Base-by-base conservation (phyloP, 352 stramenopile genomes). In the Plasmopara muralis region DNA sequence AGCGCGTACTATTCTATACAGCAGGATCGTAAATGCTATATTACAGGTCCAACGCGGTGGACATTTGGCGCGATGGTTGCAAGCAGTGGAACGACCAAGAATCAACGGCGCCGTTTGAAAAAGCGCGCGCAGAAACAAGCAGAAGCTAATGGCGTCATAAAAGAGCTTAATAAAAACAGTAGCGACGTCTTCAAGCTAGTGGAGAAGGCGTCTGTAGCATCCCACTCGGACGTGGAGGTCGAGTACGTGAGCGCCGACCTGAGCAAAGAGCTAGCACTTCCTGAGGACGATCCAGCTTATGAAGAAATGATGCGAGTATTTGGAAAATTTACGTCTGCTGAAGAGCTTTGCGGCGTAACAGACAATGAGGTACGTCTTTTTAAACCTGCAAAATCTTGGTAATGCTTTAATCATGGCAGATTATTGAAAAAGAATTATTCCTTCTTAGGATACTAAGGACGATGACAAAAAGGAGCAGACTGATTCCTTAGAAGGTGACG, bases 221-320 rank as follows among this genome's bases (percentile, higher is more conserved):
- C 47, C n/a, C 13, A 51, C 6, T 18, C 45, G 2, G 61, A 85
- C 28, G 79, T 95, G 12, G 70, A 88, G 31, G 68, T 95, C 43
- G 83, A 94, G 62, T 95, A 95, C 57, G 81, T 95, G 40, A 88
- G 75, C 57, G 59, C 77, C 25, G 79, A 90, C 53, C 50, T 85
- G 25, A 75, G 75, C 52, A 74, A 83, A 47, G 76, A 89, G 40
- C 65, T 87, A 14, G 66, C 66, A 52, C 53, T 90, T 29, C 64
- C 68, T 0, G 55, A 70, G 42, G 78, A 89, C 41, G 81, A 91
- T 29, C 75, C 78, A 0, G 65, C 68, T 13, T 87, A 89, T 44
- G 80, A 86, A 40, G 83, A 95, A 59, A 93, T 97, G 54, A 85
- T 87, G 65, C 75, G 89, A 40, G 82, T 97, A 29, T 95, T 96